Base-by-base conservation (phyloP, 106 monocot species). In the Chionographis japonica region DNA sequence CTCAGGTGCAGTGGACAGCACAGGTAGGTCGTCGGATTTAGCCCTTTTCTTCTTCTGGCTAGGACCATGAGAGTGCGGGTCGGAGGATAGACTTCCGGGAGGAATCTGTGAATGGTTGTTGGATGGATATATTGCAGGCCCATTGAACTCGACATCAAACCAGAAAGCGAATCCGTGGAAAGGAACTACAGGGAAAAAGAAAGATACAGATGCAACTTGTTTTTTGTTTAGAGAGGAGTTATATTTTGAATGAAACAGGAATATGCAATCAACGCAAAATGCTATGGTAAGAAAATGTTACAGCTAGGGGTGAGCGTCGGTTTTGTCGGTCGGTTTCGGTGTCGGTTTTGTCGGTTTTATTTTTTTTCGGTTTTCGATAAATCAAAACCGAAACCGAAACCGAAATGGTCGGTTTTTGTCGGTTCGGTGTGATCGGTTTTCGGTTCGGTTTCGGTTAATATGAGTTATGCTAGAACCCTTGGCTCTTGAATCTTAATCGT, bases 131-230 rank as follows among this genome's bases (percentile, higher is more conserved):
- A 64, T 64, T 64, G 67, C 58, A 60, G 86, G 87, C 39, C 87
- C 93, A 73, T 98, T 88, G 69, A 98, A 98, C 52, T 93, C 93
- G 2, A 93, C 98, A 68, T 98, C 93, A 66, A 98, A 98, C 98
- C 98, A 98, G 63, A 98, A 90, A 49, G 90, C 98, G 83, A 98
- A 93, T 20, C 98, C 98, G 79, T 98, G 98, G 40, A 93, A 71
- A 36, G 90, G 90, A 65, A 89, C 97, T 98, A 59, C n/a, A 66
- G 18, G 63, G 20, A 8, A 20, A 66, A 68, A 40, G 37, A 6
- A 51, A 15, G 20, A 13, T 14, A 14, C 41, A 20, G 52, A 60
- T 12, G 12, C 49, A 41, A 60, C 53, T 19, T 15, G 62, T 56
- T 8, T 16, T 52, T 4, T 54, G 37, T 52, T 27, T 67, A 17